Evolutionary conservation across 148 eudicot genomes (phyloP).

Genomic region (Camellia sinensis): DNA sequence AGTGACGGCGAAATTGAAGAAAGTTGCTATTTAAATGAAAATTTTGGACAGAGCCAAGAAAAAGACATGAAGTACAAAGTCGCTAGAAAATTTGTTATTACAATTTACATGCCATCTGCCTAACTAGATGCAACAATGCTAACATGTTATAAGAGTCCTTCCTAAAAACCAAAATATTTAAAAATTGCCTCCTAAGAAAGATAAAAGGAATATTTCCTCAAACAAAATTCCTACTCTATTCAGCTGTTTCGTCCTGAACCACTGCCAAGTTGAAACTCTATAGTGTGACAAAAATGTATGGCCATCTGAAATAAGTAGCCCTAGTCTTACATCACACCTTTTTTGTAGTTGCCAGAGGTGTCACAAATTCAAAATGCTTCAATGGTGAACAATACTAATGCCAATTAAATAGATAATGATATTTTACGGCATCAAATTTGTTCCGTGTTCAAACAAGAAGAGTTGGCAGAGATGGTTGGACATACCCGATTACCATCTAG

Average conservation of each 20-base stretch:
- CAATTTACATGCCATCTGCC: neutral
- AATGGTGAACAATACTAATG: neutral
- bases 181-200: too few species aligned
- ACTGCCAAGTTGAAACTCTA: neutral
- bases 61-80: neutral
- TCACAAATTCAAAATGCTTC: neutral
- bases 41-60: neutral
- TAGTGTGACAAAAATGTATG: neutral
- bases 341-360: neutral
- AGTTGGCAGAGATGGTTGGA: slow-evolving; percentile 17
- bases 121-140: neutral
- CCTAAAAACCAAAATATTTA: neutral
- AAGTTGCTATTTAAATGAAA: neutral
- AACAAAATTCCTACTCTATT: neutral
- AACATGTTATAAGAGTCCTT: neutral
- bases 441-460: slow-evolving; percentile 1
- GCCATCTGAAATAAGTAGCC: neutral
- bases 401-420: slow-evolving; percentile 9
- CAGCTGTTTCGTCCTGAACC: neutral
- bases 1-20: neutral
- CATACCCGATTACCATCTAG: slow-evolving; percentile 90
- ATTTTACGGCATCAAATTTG: neutral
- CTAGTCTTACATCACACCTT: neutral
- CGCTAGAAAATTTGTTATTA: neutral
- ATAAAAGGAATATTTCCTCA: too few species aligned